phyloP scores from a whole-genome alignment of 2,329 filamentous ascomycete species.

The Exophiala sp. region DNA sequence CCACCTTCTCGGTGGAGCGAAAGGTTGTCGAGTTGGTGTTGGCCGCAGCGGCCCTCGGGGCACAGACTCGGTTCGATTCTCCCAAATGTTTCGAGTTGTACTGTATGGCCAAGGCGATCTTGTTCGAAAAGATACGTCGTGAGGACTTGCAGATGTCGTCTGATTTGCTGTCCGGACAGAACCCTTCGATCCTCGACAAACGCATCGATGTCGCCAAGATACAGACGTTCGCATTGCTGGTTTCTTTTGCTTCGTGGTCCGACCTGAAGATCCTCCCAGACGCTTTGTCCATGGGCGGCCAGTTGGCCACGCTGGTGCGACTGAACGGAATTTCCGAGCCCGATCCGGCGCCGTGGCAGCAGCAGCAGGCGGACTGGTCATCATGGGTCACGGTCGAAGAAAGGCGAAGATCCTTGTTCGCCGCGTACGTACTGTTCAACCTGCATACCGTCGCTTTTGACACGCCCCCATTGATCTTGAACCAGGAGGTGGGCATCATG shows the following conservation, averaged over 20 bases:
- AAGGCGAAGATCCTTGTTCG: slow-evolving; percentile 18
- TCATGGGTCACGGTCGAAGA: slow-evolving; percentile 20
- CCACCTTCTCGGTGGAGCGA: slow-evolving; percentile 58
- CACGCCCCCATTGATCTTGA: slow-evolving; percentile 19
- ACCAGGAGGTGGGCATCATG: slow-evolving; percentile 15
- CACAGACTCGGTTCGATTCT: slow-evolving; percentile 47
- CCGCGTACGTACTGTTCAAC: slow-evolving; percentile 24
- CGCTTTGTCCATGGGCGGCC: slow-evolving; percentile 11
- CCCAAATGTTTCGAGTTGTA: slow-evolving; percentile 36
- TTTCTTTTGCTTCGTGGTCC: slow-evolving; percentile 24
- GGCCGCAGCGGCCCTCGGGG: slow-evolving; percentile 58
- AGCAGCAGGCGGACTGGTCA: slow-evolving; percentile 38
- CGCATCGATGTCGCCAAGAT: slow-evolving; percentile 4
- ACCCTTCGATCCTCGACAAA: neutral
- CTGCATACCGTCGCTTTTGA: slow-evolving; percentile 25
- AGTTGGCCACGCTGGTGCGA: slow-evolving; percentile 11
- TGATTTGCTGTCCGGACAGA: neutral
- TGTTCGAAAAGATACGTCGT: slow-evolving; percentile 51
- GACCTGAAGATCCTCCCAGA: slow-evolving; percentile 24
- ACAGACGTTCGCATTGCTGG: slow-evolving; percentile 9
- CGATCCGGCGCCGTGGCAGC: slow-evolving; percentile 39
- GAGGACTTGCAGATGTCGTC: slow-evolving; percentile 2
- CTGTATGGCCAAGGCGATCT: slow-evolving; percentile 56
- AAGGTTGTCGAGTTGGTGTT: slow-evolving; percentile 63
- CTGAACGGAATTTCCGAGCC: slow-evolving; percentile 53